Conservation (phyloP, 2,329 filamentous ascomycete species). For the Diaporthe eres region DNA sequence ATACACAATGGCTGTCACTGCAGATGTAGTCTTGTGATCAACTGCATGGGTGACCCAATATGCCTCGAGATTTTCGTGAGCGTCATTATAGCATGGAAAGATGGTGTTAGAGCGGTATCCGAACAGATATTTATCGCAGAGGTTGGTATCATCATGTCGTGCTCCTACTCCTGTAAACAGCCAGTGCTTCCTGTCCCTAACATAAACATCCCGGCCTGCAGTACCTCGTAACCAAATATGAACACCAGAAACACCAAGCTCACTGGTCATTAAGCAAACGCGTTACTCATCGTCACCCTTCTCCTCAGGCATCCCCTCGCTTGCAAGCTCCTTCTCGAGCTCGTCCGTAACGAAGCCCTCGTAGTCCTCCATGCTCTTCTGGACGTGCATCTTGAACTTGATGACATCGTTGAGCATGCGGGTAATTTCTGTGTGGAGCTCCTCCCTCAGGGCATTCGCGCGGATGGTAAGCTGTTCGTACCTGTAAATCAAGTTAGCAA, state of each 20-base stretch:
- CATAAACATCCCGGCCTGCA: not conserved
- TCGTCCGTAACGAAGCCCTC: conserved; percentile 94
- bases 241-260: conserved; percentile 32
- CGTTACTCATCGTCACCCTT: conserved; percentile 65
- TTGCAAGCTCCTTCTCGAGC: conserved; percentile 86
- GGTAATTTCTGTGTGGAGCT: conserved; percentile 97
- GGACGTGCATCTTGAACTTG: conserved; percentile 98
- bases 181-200: not conserved
- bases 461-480: conserved; percentile 93
- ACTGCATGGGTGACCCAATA: not conserved
- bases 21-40: not conserved
- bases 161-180: not conserved
- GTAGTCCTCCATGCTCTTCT: conserved; percentile 93
- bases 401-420: conserved; percentile 97
- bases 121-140: not conserved
- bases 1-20: not conserved
- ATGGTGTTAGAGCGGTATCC: not conserved
- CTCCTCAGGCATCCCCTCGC: conserved; percentile 70
- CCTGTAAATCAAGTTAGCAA: conserved; percentile 58
- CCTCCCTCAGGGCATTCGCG: conserved; percentile 88
- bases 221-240: not conserved
- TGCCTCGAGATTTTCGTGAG: not conserved
- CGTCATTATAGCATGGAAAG: not conserved
- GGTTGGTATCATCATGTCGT: conserved; percentile 23
- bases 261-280: conserved; percentile 37